These are phyloP conservation scores for Westerdykella ornata DNA, from an alignment of 2,329 filamentous ascomycete genomes.

Conservation along the genomic window DNA sequence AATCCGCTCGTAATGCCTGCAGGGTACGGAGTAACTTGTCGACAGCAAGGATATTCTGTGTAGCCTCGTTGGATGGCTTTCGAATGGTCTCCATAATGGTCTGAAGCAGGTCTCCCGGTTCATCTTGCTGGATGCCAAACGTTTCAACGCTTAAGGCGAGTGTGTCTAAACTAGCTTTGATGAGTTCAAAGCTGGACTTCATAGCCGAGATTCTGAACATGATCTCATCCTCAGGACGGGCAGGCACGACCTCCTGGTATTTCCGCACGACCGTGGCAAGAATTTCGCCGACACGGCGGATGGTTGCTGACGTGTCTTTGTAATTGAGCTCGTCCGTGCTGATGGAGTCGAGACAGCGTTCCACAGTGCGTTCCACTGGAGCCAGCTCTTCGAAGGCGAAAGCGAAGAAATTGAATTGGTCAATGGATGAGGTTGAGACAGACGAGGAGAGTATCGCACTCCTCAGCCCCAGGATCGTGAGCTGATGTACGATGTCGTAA, in stretches of 20 bases:
- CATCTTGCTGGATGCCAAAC: constrained; percentile 5
- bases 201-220: constrained; percentile 18
- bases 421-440: constrained; percentile 69
- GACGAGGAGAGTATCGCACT: constrained; percentile 77
- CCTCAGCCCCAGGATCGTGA: constrained; percentile 76
- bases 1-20: constrained; percentile 17
- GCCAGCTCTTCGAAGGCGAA: constrained; percentile 80
- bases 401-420: constrained; percentile 72
- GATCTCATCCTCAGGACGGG: constrained; percentile 23
- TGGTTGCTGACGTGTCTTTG: constrained; percentile 70
- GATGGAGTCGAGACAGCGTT: constrained; percentile 78
- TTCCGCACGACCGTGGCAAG: constrained; percentile 6
- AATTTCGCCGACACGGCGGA: constrained; percentile 50
- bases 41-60: constrained; percentile 14
- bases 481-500: constrained; percentile 76
- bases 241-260: constrained; percentile 11
- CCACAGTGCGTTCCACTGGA: constrained; percentile 82
- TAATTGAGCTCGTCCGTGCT: constrained; percentile 81
- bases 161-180: constrained; percentile 16
- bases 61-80: constrained; percentile 10
- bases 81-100: constrained; percentile 1
- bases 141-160: constrained; percentile 10
- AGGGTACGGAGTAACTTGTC: constrained; percentile 19
- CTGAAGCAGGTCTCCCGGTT: constrained; percentile 3
- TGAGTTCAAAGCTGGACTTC: constrained; percentile 16